Conservation (phyloP, 495 filamentous ascomycete species). For the Penicillium malachiteum region DNA sequence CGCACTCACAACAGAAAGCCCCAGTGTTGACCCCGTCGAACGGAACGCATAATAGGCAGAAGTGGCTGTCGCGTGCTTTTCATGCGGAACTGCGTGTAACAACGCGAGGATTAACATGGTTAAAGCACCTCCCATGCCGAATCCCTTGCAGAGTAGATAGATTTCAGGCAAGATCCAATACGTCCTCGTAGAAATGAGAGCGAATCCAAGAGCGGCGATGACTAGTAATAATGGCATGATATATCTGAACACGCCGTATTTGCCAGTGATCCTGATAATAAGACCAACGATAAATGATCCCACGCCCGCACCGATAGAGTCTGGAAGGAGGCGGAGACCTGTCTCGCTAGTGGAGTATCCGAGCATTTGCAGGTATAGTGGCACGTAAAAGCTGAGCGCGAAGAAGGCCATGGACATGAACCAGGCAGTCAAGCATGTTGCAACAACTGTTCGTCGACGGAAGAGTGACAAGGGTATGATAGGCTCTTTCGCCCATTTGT, state of each 20-base stretch:
- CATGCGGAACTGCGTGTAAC: slow-evolving; percentile 13
- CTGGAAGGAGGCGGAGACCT: slow-evolving; percentile 10
- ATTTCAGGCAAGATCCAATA: slow-evolving; percentile 9
- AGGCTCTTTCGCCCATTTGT: slow-evolving; percentile 14
- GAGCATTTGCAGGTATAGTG: slow-evolving; percentile 15
- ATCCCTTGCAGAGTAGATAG: slow-evolving; percentile 13
- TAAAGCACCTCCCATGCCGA: slow-evolving; percentile 13
- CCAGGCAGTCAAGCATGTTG: slow-evolving; percentile 18
- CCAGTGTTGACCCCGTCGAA: slow-evolving; percentile 13
- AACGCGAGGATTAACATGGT: slow-evolving; percentile 15
- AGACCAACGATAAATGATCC: slow-evolving; percentile 13
- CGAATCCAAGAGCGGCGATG: slow-evolving; percentile 5
- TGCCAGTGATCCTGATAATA: slow-evolving; percentile 9
- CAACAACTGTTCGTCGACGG: slow-evolving; percentile 10
- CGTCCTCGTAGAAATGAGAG: not conserved
- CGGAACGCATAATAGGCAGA: slow-evolving; percentile 19
- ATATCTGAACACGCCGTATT: slow-evolving; percentile 8
- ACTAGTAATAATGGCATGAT: slow-evolving; percentile 8
- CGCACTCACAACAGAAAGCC: slow-evolving; percentile 9
- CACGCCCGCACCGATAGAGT: slow-evolving; percentile 12
- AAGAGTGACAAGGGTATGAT: slow-evolving; percentile 17
- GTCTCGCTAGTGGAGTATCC: slow-evolving; percentile 13
- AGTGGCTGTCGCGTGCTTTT: slow-evolving; percentile 13
- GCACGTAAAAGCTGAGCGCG: slow-evolving; percentile 14
- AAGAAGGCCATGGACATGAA: slow-evolving; percentile 17